These are phyloP conservation scores for Pyrus pyrifolia DNA, from an alignment of 306 rosid species.

Conservation along the genomic window DNA sequence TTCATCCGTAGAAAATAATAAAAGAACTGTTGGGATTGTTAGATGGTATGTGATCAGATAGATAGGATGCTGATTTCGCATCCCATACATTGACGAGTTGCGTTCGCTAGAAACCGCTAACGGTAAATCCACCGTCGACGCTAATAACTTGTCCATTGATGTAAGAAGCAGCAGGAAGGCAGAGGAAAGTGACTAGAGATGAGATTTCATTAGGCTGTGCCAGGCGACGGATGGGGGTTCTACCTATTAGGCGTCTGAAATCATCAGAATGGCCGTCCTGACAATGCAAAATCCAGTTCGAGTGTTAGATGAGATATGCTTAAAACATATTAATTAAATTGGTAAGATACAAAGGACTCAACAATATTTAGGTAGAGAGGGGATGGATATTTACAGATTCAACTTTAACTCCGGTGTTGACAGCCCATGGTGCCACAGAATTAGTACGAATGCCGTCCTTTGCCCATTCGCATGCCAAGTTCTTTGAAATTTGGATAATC, in stretches of 20 bases:
- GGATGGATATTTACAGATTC: not conserved
- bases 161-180: constrained; percentile 56
- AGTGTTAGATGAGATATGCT: not conserved
- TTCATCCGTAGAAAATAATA: too few relatives aligned
- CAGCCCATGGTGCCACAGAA: constrained; percentile 47
- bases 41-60: too few relatives aligned
- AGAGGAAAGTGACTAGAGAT: constrained; percentile 44
- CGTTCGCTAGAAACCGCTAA: too few relatives aligned
- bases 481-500: constrained; percentile 51
- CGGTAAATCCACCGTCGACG: too few relatives aligned
- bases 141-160: constrained; percentile 17
- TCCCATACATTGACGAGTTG: too few relatives aligned
- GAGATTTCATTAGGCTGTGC: constrained; percentile 48
- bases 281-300: not conserved
- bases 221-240: constrained; percentile 23
- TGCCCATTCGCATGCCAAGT: constrained; percentile 66
- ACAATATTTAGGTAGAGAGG: not conserved
- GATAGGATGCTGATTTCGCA: too few relatives aligned
- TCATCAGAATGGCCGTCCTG: not conserved
- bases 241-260: not conserved
- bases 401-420: constrained; percentile 7
- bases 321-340: not conserved
- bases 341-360: not conserved
- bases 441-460: constrained; percentile 50
- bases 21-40: too few relatives aligned